These are phyloP conservation scores for Elongisporangium senticosum DNA, from an alignment of 352 stramenopile genomes.

Conservation along the genomic window DNA sequence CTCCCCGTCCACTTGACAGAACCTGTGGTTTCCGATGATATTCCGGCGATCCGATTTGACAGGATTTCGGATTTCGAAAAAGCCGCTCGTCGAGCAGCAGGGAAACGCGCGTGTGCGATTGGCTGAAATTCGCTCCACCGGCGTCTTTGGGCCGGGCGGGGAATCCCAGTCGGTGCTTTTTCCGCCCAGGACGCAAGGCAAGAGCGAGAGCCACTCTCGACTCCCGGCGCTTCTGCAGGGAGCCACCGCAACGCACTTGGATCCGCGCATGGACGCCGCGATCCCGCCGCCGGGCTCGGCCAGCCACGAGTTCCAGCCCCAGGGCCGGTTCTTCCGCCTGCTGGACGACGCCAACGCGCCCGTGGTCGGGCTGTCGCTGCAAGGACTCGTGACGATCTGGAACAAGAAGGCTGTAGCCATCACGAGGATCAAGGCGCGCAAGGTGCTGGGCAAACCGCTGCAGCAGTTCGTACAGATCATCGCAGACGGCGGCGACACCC, in stretches of 20 bases:
- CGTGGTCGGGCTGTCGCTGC: constrained; percentile 28
- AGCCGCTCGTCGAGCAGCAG: not conserved
- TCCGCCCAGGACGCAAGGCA: not conserved
- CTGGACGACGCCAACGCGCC: constrained; percentile 52
- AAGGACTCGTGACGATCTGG: constrained; percentile 55
- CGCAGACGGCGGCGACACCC: constrained; percentile 11
- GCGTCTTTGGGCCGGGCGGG: not conserved
- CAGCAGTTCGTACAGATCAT: constrained; percentile 25
- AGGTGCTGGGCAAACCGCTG: constrained; percentile 29
- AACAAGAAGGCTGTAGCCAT: constrained; percentile 51
- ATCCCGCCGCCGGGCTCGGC: not conserved
- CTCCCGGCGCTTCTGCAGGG: constrained; percentile 5
- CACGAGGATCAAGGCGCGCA: constrained; percentile 18
- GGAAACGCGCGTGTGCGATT: not conserved
- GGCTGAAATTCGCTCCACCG: not conserved
- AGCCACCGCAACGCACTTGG: not conserved
- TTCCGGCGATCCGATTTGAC: not conserved
- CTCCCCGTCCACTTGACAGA: not conserved
- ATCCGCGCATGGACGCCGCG: constrained; percentile 2
- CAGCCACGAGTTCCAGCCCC: constrained; percentile 7
- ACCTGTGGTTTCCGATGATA: not conserved
- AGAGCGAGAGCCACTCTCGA: not conserved
- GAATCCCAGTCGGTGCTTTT: not conserved
- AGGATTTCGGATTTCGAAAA: not conserved
- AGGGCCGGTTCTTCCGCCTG: constrained; percentile 29